Conservation (phyloP, 106 monocot genomes). For the Dioscorea alata region DNA sequence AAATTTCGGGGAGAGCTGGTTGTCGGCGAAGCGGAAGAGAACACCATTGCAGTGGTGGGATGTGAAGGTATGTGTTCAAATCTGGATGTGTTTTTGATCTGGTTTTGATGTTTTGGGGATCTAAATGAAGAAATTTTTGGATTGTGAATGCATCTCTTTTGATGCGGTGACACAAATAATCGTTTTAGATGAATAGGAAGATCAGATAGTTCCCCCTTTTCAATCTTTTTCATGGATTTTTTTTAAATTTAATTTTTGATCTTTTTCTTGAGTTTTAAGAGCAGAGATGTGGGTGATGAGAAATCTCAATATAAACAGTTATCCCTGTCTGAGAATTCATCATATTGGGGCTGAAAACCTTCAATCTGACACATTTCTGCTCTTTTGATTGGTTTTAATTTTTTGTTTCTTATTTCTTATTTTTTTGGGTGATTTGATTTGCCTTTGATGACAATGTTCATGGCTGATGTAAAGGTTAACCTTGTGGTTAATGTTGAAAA, state of each 20-base stretch:
- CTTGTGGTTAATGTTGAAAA: too few relatives aligned
- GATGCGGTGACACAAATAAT: constrained; percentile 1
- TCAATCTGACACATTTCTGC: constrained; percentile 14
- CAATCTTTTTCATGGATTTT: not conserved
- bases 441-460: constrained; percentile 9
- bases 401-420: not conserved
- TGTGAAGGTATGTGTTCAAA: not conserved
- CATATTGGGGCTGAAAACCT: constrained; percentile 12
- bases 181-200: constrained; percentile 23
- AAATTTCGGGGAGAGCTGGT: too few relatives aligned
- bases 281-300: constrained; percentile 16
- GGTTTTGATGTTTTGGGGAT: not conserved
- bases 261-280: not conserved
- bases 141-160: not conserved
- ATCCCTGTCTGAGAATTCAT: constrained; percentile 19
- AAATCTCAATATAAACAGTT: constrained; percentile 13
- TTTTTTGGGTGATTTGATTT: too few relatives aligned
- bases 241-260: not conserved
- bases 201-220: constrained; percentile 14
- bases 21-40: too few relatives aligned
- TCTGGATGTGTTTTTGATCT: not conserved
- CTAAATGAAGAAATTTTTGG: constrained; percentile 12
- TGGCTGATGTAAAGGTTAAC: constrained; percentile 6
- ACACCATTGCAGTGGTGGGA: too few relatives aligned
- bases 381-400: not conserved